Conservation (phyloP, 495 filamentous ascomycete species). For the Tuber brumale region DNA sequence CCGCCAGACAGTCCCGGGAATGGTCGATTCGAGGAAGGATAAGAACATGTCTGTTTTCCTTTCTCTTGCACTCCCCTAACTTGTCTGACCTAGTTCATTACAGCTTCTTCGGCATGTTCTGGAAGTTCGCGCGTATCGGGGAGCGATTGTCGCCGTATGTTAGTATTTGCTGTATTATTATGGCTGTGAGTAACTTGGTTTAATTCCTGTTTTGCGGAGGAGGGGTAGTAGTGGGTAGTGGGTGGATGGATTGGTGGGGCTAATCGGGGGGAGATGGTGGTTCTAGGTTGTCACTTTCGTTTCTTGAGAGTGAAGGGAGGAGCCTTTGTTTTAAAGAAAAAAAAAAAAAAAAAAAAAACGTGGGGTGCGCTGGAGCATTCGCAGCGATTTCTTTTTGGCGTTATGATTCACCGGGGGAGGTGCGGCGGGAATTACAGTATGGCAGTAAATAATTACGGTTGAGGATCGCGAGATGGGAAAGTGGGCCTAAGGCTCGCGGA, state of each 20-base stretch:
- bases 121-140: constrained; percentile 91
- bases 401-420: not conserved
- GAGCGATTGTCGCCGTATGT: constrained; percentile 94
- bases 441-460: not conserved
- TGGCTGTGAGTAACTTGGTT: constrained; percentile 77
- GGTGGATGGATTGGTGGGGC: not conserved
- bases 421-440: not conserved
- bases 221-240: not conserved
- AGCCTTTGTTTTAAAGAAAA: not conserved
- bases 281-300: constrained; percentile 34
- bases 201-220: not conserved
- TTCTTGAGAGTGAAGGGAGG: constrained; percentile 9
- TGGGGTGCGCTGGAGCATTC: not conserved
- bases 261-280: not conserved
- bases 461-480: not conserved
- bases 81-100: constrained; percentile 1
- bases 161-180: constrained; percentile 84
- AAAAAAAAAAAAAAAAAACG: not conserved
- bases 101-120: constrained; percentile 83
- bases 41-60: constrained; percentile 34
- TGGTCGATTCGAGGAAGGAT: constrained; percentile 88
- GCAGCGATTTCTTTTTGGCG: not conserved
- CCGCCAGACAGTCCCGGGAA: constrained; percentile 80
- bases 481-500: not conserved
- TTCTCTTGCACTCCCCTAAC: not conserved